Conservation (phyloP, 2,329 filamentous ascomycete genomes). For the Cercospora zeina region DNA sequence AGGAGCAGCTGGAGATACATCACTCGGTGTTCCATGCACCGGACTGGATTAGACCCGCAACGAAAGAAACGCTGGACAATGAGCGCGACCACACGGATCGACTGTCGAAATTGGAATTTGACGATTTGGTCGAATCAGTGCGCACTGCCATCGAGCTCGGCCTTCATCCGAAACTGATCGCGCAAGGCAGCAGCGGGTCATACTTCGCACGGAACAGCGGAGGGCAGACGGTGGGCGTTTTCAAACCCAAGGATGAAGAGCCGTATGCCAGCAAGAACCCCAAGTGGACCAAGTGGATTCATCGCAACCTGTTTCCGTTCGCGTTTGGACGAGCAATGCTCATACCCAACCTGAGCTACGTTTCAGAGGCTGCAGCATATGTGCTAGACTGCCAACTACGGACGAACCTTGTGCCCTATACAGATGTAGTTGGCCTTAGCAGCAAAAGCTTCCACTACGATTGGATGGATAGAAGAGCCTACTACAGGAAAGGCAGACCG, state of each 20-base stretch:
- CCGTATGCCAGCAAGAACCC: conserved; percentile 95
- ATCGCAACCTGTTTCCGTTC: conserved; percentile 94
- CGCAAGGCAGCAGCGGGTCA: conserved; percentile 94
- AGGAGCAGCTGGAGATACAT: conserved; percentile 90
- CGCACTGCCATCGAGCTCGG: conserved; percentile 83
- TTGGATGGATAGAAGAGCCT: conserved; percentile 90
- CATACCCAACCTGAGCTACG: conserved; percentile 95
- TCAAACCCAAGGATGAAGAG: conserved; percentile 99
- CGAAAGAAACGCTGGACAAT: conserved; percentile 68
- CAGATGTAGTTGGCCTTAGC: conserved; percentile 88
- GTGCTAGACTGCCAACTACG: conserved; percentile 86
- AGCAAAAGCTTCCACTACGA: conserved; percentile 98
- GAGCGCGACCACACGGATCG: conserved; percentile 55
- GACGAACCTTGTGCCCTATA: conserved; percentile 93
- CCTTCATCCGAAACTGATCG: conserved; percentile 91
- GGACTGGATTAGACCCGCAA: conserved; percentile 78
- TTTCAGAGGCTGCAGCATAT: conserved; percentile 96
- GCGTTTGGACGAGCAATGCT: conserved; percentile 93
- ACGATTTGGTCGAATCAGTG: conserved; percentile 87
- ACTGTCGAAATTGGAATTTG: conserved; percentile 79
- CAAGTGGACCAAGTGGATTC: conserved; percentile 87
- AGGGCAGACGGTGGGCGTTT: conserved; percentile 94
- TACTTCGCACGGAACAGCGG: conserved; percentile 93
- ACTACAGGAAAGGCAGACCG: conserved; percentile 81
- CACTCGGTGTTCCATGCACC: conserved; percentile 95